phyloP scores from a whole-genome alignment of 306 rosid genomes.

The Inga laurina region DNA sequence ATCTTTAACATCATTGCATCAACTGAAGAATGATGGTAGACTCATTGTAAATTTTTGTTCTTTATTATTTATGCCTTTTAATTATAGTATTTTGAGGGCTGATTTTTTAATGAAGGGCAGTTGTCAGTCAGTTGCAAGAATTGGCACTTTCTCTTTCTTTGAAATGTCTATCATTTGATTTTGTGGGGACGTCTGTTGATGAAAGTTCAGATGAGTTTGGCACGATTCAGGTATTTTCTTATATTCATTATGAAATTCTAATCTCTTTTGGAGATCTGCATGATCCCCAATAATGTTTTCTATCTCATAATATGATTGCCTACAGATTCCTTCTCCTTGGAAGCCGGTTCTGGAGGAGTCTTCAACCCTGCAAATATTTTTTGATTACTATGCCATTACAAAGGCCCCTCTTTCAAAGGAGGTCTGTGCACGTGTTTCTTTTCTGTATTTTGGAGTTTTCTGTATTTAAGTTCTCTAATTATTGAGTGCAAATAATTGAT shows the following conservation, averaged over 20 bases:
- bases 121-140: conserved; percentile 81
- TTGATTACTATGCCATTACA: conserved; percentile 87
- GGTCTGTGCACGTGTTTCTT: conserved; percentile 55
- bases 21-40: conserved; percentile 85
- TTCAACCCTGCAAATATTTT: conserved; percentile 83
- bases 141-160: conserved; percentile 94
- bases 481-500: conserved; percentile 1
- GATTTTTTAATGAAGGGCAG: conserved; percentile 53
- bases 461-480: conserved; percentile 12
- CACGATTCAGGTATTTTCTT: conserved; percentile 82
- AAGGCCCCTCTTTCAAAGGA: conserved; percentile 96
- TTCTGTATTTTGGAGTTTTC: conserved; percentile 25
- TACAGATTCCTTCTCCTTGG: conserved; percentile 96
- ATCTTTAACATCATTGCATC: conserved; percentile 85
- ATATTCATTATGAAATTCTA: conserved; percentile 8
- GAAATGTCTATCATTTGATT: conserved; percentile 94
- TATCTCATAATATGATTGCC: conserved; percentile 37
- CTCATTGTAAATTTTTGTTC: conserved; percentile 1
- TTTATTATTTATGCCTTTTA: conserved; percentile 18
- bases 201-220: conserved; percentile 99
- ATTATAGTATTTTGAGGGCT: conserved; percentile 30
- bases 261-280: conserved; percentile 28
- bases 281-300: conserved; percentile 25
- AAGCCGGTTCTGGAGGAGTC: conserved; percentile 91
- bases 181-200: conserved; percentile 96